Evolutionary conservation across 2,329 filamentous ascomycete species (phyloP).

Genomic region (Paracoccidioides brasiliensis): DNA sequence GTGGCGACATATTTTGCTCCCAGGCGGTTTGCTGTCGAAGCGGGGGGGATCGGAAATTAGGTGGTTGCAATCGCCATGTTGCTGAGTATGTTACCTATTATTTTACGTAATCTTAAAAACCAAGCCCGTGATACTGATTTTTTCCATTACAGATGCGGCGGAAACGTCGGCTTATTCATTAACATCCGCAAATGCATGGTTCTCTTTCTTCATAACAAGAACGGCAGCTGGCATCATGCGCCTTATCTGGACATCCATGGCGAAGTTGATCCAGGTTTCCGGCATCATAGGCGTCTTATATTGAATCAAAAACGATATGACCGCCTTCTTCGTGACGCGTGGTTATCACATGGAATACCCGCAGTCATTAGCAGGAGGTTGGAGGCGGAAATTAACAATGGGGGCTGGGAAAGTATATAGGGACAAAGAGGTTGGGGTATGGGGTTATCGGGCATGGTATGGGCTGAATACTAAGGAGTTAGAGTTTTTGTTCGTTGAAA

Average conservation of each 20-base stretch:
- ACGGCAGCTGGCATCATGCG: constrained; percentile 73
- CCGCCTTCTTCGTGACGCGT: constrained; percentile 68
- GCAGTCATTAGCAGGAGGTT: constrained; percentile 80
- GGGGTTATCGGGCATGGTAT: background rate
- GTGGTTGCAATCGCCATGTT: constrained; percentile 86
- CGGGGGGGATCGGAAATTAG: constrained; percentile 47
- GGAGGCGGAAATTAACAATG: constrained; percentile 92
- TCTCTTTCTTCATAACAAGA: constrained; percentile 68
- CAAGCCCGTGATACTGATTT: background rate
- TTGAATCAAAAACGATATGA: constrained; percentile 92
- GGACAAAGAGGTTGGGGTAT: background rate
- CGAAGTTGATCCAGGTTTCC: constrained; percentile 82
- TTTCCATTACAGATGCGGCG: constrained; percentile 54
- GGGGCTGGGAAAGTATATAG: constrained; percentile 72
- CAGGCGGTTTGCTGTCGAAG: constrained; percentile 80
- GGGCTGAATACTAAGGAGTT: background rate
- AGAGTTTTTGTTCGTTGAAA: background rate
- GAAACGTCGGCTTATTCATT: constrained; percentile 83
- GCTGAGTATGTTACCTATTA: constrained; percentile 47
- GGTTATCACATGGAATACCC: constrained; percentile 75
- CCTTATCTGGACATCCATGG: constrained; percentile 95
- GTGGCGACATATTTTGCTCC: constrained; percentile 90
- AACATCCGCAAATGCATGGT: constrained; percentile 94
- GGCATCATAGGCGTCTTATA: constrained; percentile 77
- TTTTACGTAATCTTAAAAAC: background rate